phyloP scores from a whole-genome alignment of 108 stramenopile species.

The Pelagomonas calceolata region DNA sequence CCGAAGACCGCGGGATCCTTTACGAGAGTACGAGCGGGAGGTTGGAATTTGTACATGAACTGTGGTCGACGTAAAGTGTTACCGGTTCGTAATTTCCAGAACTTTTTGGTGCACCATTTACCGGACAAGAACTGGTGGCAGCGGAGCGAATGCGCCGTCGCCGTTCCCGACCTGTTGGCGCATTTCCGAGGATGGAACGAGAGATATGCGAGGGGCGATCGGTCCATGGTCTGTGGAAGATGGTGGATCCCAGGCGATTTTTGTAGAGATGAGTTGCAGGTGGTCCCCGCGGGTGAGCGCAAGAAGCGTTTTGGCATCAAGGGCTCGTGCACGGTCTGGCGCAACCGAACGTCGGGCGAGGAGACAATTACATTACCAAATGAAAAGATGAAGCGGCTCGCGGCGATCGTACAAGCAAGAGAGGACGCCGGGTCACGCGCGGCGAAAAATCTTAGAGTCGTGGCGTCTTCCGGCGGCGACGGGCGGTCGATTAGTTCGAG shows the following conservation, averaged over 20 bases:
- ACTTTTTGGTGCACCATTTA: not conserved
- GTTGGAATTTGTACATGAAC: not conserved
- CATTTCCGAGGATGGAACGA: not conserved
- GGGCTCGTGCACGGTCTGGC: not conserved
- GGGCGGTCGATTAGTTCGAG: no score
- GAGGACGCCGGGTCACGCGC: no score
- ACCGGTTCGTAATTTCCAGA: not conserved
- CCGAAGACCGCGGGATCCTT: not conserved
- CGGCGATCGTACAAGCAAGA: not conserved
- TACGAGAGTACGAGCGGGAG: not conserved
- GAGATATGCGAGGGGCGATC: not conserved
- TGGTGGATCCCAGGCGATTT: not conserved
- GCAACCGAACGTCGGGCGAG: not conserved
- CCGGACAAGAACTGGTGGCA: slow-evolving; percentile 1
- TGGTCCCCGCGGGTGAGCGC: not conserved
- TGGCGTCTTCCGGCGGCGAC: no score
- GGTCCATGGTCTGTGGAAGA: not conserved
- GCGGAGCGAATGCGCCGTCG: not conserved
- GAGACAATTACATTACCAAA: not conserved
- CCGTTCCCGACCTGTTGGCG: not conserved
- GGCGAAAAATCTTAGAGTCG: no score
- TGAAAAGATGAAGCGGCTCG: not conserved
- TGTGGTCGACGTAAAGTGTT: not conserved
- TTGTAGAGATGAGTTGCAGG: not conserved
- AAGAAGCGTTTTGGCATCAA: not conserved